Evolutionary conservation across 108 stramenopile species (phyloP).

Genomic region (Discostella stelligeroides): DNA sequence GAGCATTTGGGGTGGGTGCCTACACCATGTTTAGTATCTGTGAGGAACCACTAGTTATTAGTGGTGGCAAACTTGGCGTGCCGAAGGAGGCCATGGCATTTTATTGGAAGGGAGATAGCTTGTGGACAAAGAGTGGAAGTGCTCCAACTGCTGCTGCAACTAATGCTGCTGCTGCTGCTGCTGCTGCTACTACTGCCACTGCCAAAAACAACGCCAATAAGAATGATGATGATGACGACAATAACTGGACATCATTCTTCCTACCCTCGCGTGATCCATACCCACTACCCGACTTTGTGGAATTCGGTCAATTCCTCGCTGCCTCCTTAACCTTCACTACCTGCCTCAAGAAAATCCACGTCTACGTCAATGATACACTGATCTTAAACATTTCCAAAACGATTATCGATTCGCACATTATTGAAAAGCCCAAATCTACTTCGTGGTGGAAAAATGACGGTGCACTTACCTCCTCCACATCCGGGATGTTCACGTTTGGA

Average conservation of each 20-base stretch:
- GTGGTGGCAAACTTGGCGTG: conserved; percentile 38
- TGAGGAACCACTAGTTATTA: conserved; percentile 81
- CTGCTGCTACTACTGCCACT: not conserved
- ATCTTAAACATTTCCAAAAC: conserved; percentile 65
- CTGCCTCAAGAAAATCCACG: conserved; percentile 53
- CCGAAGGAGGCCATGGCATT: conserved; percentile 64
- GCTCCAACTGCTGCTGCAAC: conserved; percentile 2
- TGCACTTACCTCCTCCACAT: conserved; percentile 55
- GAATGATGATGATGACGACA: conserved; percentile 4
- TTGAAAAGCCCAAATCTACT: conserved; percentile 40
- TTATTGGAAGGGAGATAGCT: conserved; percentile 84
- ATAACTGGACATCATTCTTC: conserved; percentile 76
- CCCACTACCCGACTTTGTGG: conserved; percentile 60
- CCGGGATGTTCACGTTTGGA: conserved; percentile 64
- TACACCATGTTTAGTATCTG: conserved; percentile 88
- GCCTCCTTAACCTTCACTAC: conserved; percentile 76
- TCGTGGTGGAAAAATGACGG: conserved; percentile 68
- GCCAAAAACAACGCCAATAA: not conserved
- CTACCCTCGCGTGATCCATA: conserved; percentile 79
- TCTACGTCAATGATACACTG: conserved; percentile 60
- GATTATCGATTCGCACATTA: conserved; percentile 55
- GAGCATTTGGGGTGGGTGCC: conserved; percentile 86
- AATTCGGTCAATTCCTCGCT: conserved; percentile 78
- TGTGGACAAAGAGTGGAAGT: conserved; percentile 71
- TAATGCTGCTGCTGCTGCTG: too few species aligned